Evolutionary conservation across 1,284 basidiomycete species (phyloP).

Genomic region (Tilletia indica): DNA sequence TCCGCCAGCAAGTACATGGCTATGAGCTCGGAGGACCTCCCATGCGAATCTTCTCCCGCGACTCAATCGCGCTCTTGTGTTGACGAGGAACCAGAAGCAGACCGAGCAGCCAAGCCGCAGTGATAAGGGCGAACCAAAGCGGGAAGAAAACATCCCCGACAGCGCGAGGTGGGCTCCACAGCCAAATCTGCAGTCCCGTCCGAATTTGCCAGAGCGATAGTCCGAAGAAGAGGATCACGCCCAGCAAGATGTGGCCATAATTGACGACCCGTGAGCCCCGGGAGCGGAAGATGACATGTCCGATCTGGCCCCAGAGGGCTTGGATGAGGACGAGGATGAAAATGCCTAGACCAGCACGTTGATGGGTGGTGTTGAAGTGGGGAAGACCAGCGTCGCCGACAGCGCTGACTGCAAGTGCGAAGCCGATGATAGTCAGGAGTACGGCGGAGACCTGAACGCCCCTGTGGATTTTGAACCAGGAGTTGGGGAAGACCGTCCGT

Average conservation of each 20-base stretch:
- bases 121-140: slow-evolving; percentile 8
- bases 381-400: slow-evolving; percentile 20
- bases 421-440: slow-evolving; percentile 63
- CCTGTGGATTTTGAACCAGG: slow-evolving; percentile 66
- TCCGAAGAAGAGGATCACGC: slow-evolving; percentile 28
- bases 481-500: slow-evolving; percentile 60
- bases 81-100: neutral
- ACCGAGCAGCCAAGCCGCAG: neutral
- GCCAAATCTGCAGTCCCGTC: slow-evolving; percentile 36
- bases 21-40: too few relatives aligned
- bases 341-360: slow-evolving; percentile 65
- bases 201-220: slow-evolving; percentile 33
- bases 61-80: too few relatives aligned
- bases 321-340: slow-evolving; percentile 67
- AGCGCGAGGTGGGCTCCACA: slow-evolving; percentile 28
- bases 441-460: slow-evolving; percentile 59
- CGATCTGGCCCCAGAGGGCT: slow-evolving; percentile 63
- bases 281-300: slow-evolving; percentile 60
- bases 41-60: too few relatives aligned
- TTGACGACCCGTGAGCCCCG: slow-evolving; percentile 21
- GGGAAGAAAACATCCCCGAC: slow-evolving; percentile 30
- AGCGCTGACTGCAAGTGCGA: slow-evolving; percentile 62
- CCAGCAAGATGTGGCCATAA: slow-evolving; percentile 36
- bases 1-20: too few relatives aligned
- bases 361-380: slow-evolving; percentile 30